phyloP scores from a whole-genome alignment of 2,329 filamentous ascomycete genomes.

The Talaromyces sp. region DNA sequence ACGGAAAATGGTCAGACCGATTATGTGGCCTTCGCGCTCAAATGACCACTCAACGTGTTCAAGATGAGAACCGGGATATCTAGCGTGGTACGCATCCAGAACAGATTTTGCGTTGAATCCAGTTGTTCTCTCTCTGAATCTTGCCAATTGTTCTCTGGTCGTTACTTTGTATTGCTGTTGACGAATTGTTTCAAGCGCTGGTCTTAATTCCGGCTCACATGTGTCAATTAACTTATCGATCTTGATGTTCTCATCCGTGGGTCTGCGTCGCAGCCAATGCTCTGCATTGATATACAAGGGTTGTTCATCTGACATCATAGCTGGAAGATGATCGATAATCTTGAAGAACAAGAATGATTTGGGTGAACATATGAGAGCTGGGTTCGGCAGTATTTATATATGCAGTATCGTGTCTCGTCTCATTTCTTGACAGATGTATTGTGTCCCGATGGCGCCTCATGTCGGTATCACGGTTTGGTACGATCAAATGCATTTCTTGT shows the following conservation, averaged over 20 bases:
- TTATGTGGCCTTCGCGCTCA: conserved; percentile 1
- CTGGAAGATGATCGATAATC: background rate
- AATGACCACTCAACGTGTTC: conserved; percentile 1
- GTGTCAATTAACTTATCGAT: background rate
- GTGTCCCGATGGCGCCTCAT: too few relatives aligned
- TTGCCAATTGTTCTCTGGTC: background rate
- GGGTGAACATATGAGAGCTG: background rate
- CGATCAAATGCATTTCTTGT: too few relatives aligned
- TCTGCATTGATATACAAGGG: background rate
- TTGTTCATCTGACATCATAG: conserved; percentile 6
- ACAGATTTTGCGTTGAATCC: background rate
- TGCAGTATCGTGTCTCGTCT: background rate
- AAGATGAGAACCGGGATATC: conserved; percentile 2
- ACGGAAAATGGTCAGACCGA: background rate
- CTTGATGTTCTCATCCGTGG: background rate
- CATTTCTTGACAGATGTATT: too few relatives aligned
- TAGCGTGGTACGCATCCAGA: conserved; percentile 1
- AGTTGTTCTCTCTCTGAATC: background rate
- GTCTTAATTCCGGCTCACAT: background rate
- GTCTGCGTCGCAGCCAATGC: background rate
- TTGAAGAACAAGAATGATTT: background rate
- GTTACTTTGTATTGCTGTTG: conserved; percentile 4
- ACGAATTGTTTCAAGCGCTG: background rate
- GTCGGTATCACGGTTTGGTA: too few relatives aligned
- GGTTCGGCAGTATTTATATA: background rate